Evolutionary conservation across 208 protist genomes (phyloP).

Genomic region (Porcisia hertigi): DNA sequence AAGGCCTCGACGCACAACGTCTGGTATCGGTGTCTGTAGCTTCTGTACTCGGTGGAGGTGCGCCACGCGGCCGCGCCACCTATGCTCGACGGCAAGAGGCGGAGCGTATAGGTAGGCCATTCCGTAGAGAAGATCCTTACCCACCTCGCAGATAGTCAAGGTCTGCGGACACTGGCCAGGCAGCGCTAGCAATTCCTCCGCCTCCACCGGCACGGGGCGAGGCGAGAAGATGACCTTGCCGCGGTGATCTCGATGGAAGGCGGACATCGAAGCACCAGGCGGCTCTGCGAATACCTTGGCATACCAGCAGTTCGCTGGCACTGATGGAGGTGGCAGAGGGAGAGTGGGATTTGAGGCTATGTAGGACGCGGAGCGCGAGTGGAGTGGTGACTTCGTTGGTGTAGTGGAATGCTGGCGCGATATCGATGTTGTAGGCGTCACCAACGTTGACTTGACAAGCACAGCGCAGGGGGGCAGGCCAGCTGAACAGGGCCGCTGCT

Average conservation of each 20-base stretch:
- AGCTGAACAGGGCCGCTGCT: background rate
- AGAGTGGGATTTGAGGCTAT: background rate
- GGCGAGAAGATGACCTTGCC: slow-evolving; percentile 65
- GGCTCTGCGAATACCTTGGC: slow-evolving; percentile 41
- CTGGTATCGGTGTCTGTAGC: slow-evolving; percentile 24
- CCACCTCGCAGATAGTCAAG: slow-evolving; percentile 42
- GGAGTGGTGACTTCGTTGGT: background rate
- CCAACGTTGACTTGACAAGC: slow-evolving; percentile 6
- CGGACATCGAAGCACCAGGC: slow-evolving; percentile 36
- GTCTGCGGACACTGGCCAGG: slow-evolving; percentile 37
- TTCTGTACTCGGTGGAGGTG: slow-evolving; percentile 46
- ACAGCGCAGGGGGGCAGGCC: slow-evolving; percentile 8
- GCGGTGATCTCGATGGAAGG: slow-evolving; percentile 56
- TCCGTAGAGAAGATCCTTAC: slow-evolving; percentile 69
- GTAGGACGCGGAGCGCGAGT: background rate
- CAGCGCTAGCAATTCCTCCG: slow-evolving; percentile 44
- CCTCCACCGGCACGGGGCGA: slow-evolving; percentile 38
- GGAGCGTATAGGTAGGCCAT: slow-evolving; percentile 74
- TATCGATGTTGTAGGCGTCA: background rate
- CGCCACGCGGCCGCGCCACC: slow-evolving; percentile 63
- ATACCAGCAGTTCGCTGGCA: slow-evolving; percentile 77
- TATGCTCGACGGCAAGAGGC: slow-evolving; percentile 70
- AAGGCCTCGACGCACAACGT: slow-evolving; percentile 16
- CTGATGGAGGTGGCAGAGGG: slow-evolving; percentile 24
- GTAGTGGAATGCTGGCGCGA: slow-evolving; percentile 1